phyloP scores from a whole-genome alignment of 2,329 filamentous ascomycete species.

The Talaromyces sp. region DNA sequence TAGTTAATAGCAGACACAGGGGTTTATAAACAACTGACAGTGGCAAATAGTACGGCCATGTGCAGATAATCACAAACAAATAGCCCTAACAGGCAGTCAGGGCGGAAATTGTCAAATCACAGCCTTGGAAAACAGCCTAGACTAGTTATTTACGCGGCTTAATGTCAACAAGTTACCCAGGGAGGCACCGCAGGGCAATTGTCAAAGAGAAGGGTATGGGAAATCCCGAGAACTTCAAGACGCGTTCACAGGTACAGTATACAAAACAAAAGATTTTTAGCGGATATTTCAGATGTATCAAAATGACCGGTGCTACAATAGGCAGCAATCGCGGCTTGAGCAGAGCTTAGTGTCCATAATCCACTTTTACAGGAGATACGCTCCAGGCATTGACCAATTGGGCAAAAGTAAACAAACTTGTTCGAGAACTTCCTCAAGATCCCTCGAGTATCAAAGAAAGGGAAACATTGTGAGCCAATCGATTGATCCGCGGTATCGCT shows the following conservation, averaged over 20 bases:
- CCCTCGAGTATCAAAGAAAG: not conserved
- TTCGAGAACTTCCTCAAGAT: not conserved
- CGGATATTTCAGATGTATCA: not conserved
- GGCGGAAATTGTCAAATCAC: not conserved
- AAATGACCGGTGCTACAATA: not conserved
- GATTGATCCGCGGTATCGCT: not conserved
- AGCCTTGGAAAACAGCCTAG: not conserved
- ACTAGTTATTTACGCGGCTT: not conserved
- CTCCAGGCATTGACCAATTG: conserved; percentile 8
- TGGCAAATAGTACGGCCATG: not conserved
- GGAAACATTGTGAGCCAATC: not conserved
- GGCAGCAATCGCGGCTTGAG: not conserved
- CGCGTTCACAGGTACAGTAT: not conserved
- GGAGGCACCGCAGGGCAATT: not conserved
- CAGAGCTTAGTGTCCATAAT: not conserved
- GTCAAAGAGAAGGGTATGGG: not conserved
- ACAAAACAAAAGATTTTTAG: not conserved
- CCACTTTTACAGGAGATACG: not conserved
- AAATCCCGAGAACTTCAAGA: not conserved
- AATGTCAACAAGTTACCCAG: not conserved
- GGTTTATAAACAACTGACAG: not conserved
- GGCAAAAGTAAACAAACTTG: conserved; percentile 5
- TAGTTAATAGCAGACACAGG: not conserved
- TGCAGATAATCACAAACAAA: not conserved
- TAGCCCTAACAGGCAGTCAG: not conserved